Conservation (phyloP, 345 rosid species). For the Boechera stricta region DNA sequence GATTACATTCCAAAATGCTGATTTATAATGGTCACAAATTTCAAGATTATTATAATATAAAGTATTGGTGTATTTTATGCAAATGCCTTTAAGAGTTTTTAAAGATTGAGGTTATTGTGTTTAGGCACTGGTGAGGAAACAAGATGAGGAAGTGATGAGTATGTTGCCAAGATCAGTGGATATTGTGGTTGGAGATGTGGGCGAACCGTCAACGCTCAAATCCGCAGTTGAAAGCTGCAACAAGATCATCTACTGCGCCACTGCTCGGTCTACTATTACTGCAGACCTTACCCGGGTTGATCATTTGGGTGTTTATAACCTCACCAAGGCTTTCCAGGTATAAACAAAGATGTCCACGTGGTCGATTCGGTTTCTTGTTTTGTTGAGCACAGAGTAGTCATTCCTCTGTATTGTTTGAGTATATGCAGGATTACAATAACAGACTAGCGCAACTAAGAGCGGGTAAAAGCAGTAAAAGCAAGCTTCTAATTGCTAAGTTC, state of each 20-base stretch:
- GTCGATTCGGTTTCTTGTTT: background rate
- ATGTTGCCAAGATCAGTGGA: slow-evolving; percentile 92
- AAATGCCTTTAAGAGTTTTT: background rate
- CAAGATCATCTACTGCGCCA: slow-evolving; percentile 91
- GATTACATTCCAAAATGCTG: background rate
- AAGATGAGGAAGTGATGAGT: slow-evolving; percentile 69
- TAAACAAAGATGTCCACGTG: background rate
- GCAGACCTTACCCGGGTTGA: slow-evolving; percentile 91
- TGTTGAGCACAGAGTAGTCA: slow-evolving; percentile 7
- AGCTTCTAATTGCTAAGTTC: slow-evolving; percentile 87
- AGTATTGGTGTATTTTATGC: background rate
- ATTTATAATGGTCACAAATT: background rate
- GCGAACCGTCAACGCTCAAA: slow-evolving; percentile 72
- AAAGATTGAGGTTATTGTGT: background rate
- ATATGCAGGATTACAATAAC: slow-evolving; percentile 79
- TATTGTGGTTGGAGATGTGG: slow-evolving; percentile 84
- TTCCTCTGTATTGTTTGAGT: slow-evolving; percentile 10
- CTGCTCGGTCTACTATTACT: slow-evolving; percentile 90
- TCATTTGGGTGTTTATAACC: slow-evolving; percentile 86
- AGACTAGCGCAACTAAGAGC: slow-evolving; percentile 82
- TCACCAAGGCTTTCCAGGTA: slow-evolving; percentile 91
- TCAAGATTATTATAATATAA: background rate
- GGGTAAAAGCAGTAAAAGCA: slow-evolving; percentile 96
- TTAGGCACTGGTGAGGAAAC: slow-evolving; percentile 79
- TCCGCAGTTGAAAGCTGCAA: slow-evolving; percentile 84